Evolutionary conservation across 163 green algal genomes (phyloP).

Genomic region (Scenedesmus sp.): DNA sequence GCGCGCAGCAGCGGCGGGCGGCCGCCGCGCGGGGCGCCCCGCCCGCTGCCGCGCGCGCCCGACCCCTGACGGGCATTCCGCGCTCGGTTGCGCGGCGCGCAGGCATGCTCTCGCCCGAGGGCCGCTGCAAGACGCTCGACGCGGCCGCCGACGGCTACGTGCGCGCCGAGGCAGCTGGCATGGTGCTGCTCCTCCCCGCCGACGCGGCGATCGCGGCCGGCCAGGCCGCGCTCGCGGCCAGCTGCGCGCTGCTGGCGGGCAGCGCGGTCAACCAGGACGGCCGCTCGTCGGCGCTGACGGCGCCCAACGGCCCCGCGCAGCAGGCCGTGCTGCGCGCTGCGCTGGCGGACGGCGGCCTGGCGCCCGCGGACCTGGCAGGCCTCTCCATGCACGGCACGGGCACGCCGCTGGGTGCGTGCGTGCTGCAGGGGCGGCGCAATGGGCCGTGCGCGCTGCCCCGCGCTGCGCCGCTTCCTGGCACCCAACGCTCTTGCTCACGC

Average conservation of each 20-base stretch:
- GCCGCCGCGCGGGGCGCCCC: too few species aligned
- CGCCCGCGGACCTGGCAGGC: slow-evolving; percentile 5
- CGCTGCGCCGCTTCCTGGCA: too few species aligned
- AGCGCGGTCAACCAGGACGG: slow-evolving; percentile 85
- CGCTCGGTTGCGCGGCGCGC: too few species aligned
- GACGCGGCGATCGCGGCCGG: background rate
- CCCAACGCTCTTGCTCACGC: background rate
- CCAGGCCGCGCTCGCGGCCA: background rate
- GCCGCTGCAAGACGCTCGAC: slow-evolving; percentile 93
- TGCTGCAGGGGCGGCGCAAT: too few species aligned
- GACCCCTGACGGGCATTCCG: too few species aligned
- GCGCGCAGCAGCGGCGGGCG: too few species aligned
- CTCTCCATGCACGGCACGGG: slow-evolving; percentile 76
- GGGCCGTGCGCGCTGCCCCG: too few species aligned
- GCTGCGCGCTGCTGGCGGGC: slow-evolving; percentile 22
- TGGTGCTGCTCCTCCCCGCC: slow-evolving; percentile 55
- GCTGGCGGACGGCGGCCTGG: slow-evolving; percentile 44
- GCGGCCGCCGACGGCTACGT: slow-evolving; percentile 84
- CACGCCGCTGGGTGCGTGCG: slow-evolving; percentile 74
- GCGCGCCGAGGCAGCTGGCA: slow-evolving; percentile 69
- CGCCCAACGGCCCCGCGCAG: slow-evolving; percentile 84
- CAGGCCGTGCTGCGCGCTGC: slow-evolving; percentile 65
- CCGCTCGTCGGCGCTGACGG: slow-evolving; percentile 81
- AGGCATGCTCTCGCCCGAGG: slow-evolving; percentile 83
- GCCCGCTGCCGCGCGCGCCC: too few species aligned